Conservation (phyloP, 495 filamentous ascomycete species). For the Aspergillus cavernicola region DNA sequence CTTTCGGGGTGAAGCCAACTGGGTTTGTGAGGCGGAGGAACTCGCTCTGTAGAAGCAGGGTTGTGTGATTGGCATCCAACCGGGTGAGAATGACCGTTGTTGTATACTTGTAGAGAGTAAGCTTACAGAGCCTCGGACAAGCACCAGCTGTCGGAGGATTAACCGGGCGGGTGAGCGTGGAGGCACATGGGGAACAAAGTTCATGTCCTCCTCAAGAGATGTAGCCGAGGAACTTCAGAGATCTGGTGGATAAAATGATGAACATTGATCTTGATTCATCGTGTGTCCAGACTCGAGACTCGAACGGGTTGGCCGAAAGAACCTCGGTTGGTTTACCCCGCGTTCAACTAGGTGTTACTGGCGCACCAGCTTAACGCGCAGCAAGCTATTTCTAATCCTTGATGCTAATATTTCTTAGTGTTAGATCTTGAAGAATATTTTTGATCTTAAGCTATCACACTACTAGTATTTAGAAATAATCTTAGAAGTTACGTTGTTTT, state of each 20-base stretch:
- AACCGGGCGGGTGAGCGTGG: constrained; percentile 10
- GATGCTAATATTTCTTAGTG: no score
- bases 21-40: constrained; percentile 8
- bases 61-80: background rate
- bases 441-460: no score
- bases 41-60: background rate
- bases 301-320: background rate
- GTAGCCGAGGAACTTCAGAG: constrained; percentile 7
- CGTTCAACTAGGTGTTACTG: background rate
- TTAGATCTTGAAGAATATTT: no score
- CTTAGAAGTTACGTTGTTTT: no score
- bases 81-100: background rate
- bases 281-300: no score
- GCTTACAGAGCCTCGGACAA: constrained; percentile 12
- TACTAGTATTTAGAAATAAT: no score
- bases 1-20: constrained; percentile 11
- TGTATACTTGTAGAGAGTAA: constrained; percentile 3
- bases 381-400: no score
- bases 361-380: no score
- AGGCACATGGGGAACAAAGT: constrained; percentile 6
- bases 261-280: background rate
- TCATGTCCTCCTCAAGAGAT: constrained; percentile 10
- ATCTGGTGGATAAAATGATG: background rate
- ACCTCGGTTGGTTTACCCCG: constrained; percentile 5
- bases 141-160: constrained; percentile 6